Conservation (phyloP, 805 yeast genomes). For the Kodamaea laetipori region DNA sequence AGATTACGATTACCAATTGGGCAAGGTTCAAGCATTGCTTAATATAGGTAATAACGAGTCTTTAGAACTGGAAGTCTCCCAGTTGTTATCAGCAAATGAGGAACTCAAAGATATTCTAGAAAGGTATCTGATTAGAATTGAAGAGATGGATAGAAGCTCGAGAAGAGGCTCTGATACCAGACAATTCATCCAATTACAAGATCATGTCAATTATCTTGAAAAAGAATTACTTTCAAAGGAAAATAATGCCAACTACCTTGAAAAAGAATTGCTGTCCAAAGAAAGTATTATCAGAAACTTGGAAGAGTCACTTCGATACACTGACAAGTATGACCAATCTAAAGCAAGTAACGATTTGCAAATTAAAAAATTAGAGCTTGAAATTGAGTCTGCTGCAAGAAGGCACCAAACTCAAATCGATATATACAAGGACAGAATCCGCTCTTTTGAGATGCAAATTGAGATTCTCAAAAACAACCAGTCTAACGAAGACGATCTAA, state of each 20-base stretch:
- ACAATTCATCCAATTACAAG: background rate
- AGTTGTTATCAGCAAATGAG: conserved; percentile 15
- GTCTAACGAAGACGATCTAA: conserved; percentile 15
- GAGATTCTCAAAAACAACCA: conserved; percentile 9
- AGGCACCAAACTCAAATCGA: conserved; percentile 1
- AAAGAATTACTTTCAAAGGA: conserved; percentile 3
- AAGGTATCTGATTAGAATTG: conserved; percentile 6
- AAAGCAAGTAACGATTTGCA: conserved; percentile 2
- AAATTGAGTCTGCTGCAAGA: conserved; percentile 6
- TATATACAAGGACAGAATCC: conserved; percentile 9
- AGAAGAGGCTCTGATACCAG: conserved; percentile 2
- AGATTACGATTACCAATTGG: conserved; percentile 5
- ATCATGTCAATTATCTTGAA: background rate
- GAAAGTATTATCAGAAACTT: conserved; percentile 7
- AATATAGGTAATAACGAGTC: conserved; percentile 8
- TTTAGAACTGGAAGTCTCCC: conserved; percentile 14
- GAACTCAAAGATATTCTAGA: conserved; percentile 16
- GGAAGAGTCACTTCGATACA: background rate
- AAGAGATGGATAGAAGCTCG: conserved; percentile 8
- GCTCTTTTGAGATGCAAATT: conserved; percentile 19
- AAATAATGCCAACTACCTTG: background rate
- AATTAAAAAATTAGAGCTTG: conserved; percentile 3
- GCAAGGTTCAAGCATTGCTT: conserved; percentile 11
- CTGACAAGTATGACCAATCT: background rate
- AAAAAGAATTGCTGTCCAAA: conserved; percentile 1